Percentiles rank a stretch among this genome's conserved stretches.
Evolutionary conservation across 352 stramenopile species (phyloP).

Genomic region (Poterioochromonas sp.): DNA sequence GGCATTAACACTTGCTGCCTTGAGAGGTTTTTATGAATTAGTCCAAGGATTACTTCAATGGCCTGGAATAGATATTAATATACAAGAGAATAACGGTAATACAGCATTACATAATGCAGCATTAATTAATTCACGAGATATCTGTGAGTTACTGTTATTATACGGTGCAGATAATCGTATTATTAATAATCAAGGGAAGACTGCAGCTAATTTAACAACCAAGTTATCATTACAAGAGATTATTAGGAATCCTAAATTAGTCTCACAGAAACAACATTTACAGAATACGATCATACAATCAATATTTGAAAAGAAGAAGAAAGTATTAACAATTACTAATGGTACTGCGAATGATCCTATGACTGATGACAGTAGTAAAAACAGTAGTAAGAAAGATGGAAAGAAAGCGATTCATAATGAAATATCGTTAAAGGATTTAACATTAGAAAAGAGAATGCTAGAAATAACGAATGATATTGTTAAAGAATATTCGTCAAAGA

Average conservation of each 20-base stretch:
- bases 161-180: neutral
- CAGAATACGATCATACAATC: neutral
- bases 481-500: too few relatives aligned
- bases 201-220: neutral
- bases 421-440: too few relatives aligned
- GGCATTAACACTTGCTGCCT: neutral
- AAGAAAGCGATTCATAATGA: too few relatives aligned
- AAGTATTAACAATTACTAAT: too few relatives aligned
- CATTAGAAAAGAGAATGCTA: too few relatives aligned
- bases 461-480: too few relatives aligned
- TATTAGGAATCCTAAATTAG: neutral
- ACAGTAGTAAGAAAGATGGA: too few relatives aligned
- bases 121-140: neutral
- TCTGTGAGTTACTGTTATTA: conserved; percentile 3
- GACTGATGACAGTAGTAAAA: too few relatives aligned
- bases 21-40: neutral
- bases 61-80: neutral
- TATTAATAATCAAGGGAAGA: neutral
- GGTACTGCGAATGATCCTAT: too few relatives aligned
- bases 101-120: conserved; percentile 13
- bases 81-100: neutral
- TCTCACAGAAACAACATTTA: neutral
- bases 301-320: too few relatives aligned
- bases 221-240: neutral
- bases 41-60: neutral